phyloP scores from a whole-genome alignment of 2,329 filamentous ascomycete species.

The Stagonosporopsis vannaccii region DNA sequence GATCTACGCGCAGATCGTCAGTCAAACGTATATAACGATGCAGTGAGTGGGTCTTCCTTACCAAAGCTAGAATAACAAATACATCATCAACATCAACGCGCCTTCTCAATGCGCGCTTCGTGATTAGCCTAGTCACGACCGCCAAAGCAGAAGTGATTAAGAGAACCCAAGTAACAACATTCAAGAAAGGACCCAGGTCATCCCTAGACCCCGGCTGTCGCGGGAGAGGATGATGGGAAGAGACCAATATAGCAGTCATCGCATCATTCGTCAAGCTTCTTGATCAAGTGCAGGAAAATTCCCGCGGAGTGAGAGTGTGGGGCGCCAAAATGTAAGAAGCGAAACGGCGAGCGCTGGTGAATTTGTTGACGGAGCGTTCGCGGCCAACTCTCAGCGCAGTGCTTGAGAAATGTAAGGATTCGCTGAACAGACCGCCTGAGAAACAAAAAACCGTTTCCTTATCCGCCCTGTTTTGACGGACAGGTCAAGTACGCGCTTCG shows the following conservation, averaged over 20 bases:
- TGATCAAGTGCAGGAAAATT: constrained; percentile 5
- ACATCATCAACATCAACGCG: constrained; percentile 45
- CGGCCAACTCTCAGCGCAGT: constrained; percentile 22
- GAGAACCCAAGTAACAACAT: constrained; percentile 47
- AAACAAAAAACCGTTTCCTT: constrained; percentile 26
- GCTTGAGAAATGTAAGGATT: constrained; percentile 30
- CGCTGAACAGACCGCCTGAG: constrained; percentile 15
- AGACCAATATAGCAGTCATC: constrained; percentile 36
- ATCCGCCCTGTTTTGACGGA: constrained; percentile 26
- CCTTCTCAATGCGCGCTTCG: constrained; percentile 43
- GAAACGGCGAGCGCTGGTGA: constrained; percentile 19
- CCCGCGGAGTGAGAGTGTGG: not conserved
- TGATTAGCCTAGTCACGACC: constrained; percentile 44
- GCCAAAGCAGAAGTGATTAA: constrained; percentile 44
- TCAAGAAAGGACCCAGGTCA: constrained; percentile 44
- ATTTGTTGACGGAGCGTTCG: constrained; percentile 16
- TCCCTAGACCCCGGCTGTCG: constrained; percentile 40
- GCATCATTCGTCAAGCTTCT: constrained; percentile 31
- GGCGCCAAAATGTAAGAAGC: constrained; percentile 8
- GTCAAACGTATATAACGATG: constrained; percentile 2
- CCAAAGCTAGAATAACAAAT: constrained; percentile 45
- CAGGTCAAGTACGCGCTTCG: constrained; percentile 20
- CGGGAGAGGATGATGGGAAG: constrained; percentile 32
- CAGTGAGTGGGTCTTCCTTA: constrained; percentile 21
- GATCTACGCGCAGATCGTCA: constrained; percentile 27